Evolutionary conservation across 345 rosid genomes (phyloP).

Genomic region (Eucalyptus cladocalyx): DNA sequence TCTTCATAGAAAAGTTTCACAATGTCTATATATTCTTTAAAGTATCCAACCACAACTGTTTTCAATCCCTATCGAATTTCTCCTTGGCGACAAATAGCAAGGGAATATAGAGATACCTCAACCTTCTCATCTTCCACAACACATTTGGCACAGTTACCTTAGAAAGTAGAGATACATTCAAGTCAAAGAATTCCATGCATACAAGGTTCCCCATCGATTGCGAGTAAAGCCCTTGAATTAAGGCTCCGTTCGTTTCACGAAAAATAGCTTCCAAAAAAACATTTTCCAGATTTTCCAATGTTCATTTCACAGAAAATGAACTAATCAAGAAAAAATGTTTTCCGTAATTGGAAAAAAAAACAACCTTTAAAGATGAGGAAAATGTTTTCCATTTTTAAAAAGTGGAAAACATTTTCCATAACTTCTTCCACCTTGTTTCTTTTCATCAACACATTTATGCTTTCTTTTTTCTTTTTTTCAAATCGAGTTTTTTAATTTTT

Average conservation of each 20-base stretch:
- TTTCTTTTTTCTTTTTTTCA: no score
- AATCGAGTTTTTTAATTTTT: no score
- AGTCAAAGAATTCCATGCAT: slow-evolving; percentile 12
- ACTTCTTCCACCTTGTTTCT: no score
- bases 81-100: not conserved
- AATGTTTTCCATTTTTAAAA: no score
- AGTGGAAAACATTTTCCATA: no score
- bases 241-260: rapidly evolving
- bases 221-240: not conserved
- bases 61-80: not conserved
- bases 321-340: no score
- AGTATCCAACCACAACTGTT: not conserved
- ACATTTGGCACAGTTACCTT: not conserved
- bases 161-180: not conserved
- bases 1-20: slow-evolving; percentile 1
- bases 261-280: rapidly evolving
- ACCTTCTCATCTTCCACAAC: slow-evolving; percentile 3
- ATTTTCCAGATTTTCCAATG: no score
- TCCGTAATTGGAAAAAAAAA: no score
- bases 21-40: not conserved
- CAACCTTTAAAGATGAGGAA: no score
- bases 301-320: no score
- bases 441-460: no score
- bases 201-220: slow-evolving; percentile 13
- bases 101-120: slow-evolving; percentile 12